A percentile compares a stretch with the other conserved stretches of the same genome.
phyloP scores from a whole-genome alignment of 164 flowering plant genomes.

The Warburgia ugandensis region DNA sequence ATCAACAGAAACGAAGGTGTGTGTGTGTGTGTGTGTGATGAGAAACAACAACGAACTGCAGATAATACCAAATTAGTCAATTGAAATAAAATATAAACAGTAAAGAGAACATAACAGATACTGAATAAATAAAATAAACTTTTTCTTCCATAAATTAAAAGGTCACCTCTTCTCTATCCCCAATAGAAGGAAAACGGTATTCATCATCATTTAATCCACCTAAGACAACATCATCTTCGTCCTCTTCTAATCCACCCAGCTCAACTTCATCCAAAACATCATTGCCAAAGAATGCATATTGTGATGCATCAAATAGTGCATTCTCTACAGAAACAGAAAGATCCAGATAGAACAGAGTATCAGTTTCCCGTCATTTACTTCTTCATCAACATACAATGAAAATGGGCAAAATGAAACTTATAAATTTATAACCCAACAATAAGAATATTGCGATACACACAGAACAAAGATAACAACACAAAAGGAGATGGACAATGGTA shows the following conservation, averaged over 20 bases:
- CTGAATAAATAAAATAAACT: not conserved
- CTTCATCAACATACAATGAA: no score
- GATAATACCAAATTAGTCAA: no score
- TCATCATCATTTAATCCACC: constrained; percentile 34
- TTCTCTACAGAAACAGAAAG: constrained; percentile 21
- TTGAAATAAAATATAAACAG: not conserved
- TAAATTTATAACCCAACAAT: no score
- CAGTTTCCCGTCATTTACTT: not conserved
- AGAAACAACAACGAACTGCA: no score
- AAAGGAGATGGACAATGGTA: no score
- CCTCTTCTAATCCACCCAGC: constrained; percentile 58
- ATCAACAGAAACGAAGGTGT: no score
- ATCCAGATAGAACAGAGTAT: not conserved
- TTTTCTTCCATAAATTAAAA: not conserved
- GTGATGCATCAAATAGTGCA: constrained; percentile 55
- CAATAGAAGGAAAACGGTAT: constrained; percentile 26
- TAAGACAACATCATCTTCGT: constrained; percentile 21
- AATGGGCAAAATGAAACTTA: no score
- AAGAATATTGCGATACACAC: no score
- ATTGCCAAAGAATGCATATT: constrained; percentile 60
- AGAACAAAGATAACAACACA: no score
- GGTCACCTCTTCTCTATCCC: constrained; percentile 45
- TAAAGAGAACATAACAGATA: not conserved
- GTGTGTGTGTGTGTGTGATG: no score
- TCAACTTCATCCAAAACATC: constrained; percentile 46